Evolutionary conservation across 2,329 filamentous ascomycete species (phyloP), one percentile per base, ranked within the genome.

Genomic region (Calonectria naviculata): DNA sequence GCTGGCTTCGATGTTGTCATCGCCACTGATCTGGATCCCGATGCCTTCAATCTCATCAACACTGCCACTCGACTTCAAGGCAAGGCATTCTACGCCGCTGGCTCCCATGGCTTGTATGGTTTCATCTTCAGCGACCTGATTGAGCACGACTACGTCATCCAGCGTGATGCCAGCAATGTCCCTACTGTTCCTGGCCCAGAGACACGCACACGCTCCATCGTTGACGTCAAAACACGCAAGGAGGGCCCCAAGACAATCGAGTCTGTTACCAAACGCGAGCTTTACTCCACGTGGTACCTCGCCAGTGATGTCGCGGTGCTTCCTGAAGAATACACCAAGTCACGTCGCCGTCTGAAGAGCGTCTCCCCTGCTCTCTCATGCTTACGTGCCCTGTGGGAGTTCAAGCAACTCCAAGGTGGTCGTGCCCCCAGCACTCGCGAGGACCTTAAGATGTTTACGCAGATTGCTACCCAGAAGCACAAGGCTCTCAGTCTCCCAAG

Each of bases 51-150:
- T 74, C 89, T 91, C 70, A 93, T 98, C 85, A 98, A 98, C 84
- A 94, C 94, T 26, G 93, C 94, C 31, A 95, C 95, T 46, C 93
- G 96, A 56, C 85, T 97, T 42, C 92, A 93, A 71, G 89, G 91
- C 73, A 91, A 91, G 58, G 92, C 95, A 13, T 98, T 98, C 83
- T 99, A 99, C 83, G 95, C 95, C 12, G 94, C 95, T 41, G 93
- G 92, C 62, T 91, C 93, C 3, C 94, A 98, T 80, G 97, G 97
- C 60, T 89, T 98, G 81, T 98, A 97, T 82, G 97, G 97, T 67
- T 99, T 94, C 85, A 93, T 98, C 75, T 99, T 99, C 82, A 93
- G 94, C 69, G 97, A 99, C 82, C 89, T 99, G 26, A 95, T 98
- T 76, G 89, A 92, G 78, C 97, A 99, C 82, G 92, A 95, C 78